Base-by-base conservation (phyloP, 2,329 filamentous ascomycete species). In the Cladosporium velox region DNA sequence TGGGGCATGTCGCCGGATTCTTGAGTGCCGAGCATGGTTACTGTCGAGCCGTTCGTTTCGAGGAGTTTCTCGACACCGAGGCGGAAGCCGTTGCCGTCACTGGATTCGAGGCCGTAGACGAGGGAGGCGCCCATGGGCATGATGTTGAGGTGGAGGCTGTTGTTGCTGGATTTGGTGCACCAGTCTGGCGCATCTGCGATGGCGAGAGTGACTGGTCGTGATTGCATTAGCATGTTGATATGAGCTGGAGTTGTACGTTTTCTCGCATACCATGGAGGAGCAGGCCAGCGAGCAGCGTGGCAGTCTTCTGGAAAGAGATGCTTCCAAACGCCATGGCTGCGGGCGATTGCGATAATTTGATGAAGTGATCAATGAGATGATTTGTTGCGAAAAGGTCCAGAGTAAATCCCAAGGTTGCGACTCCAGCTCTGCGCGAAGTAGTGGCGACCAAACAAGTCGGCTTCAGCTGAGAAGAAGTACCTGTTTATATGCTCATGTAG, bases 101-200 rank as follows among this genome's bases (percentile, higher is more conserved):
- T 24, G 5, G 59, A 61, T 44, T 44, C 41, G 34, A 44, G 59
- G 59, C 59, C 59, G 38, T 49, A 61, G 59, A 61, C 59, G 26
- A 61, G 41, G 24, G 59, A 61, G 59, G 59, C 59, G 38, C 59
- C 59, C 59, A 61, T 61, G 59, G 59, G n/a, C 38, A 61, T 44
- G 12, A 61, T 28, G 6, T 32, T 30, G 12, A 61, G 24, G 38
- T 55, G 15, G 18, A 32, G 28, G 18, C 15, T 55, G 52, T 32
- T 34, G 28, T 32, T 55, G 18, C 10, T n/a, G 8, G 52, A 24
- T 21, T 30, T n/a, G 7, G 52, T 32, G 30, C 52, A 55, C 52
- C 52, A 55, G 18, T 26, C 26, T 32, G 52, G 52, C 4, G 52
- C 18, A 1, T 55, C 28, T 18, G 52, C 52, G 14, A 30, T 21